phyloP scores from a whole-genome alignment of 495 filamentous ascomycete species.

The Trichoderma parareesei region DNA sequence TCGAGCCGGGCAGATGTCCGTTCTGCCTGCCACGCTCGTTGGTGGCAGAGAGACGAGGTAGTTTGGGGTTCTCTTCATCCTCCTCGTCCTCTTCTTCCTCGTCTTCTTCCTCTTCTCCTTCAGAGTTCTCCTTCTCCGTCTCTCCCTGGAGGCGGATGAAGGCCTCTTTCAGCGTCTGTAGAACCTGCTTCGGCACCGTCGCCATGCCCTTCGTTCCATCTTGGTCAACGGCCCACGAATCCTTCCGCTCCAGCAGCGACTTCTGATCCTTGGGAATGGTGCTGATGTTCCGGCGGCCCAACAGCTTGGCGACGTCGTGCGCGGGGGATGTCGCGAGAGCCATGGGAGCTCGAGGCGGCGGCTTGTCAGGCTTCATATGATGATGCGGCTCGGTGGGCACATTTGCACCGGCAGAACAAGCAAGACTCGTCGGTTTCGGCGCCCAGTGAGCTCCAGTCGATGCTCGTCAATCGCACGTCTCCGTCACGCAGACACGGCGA shows the following conservation, averaged over 20 bases:
- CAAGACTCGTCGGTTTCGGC: neutral
- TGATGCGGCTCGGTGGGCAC: neutral
- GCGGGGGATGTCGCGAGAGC: neutral
- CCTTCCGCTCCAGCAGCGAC: conserved; percentile 42
- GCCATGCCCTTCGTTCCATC: conserved; percentile 16
- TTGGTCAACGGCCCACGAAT: conserved; percentile 30
- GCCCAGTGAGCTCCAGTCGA: neutral
- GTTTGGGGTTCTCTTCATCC: neutral
- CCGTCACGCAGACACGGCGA: neutral
- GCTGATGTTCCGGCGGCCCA: conserved; percentile 29
- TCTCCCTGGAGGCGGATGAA: conserved; percentile 13
- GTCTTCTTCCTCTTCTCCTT: neutral
- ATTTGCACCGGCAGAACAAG: neutral
- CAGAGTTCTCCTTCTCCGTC: neutral
- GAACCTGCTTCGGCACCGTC: conserved; percentile 32
- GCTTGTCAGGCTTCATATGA: neutral
- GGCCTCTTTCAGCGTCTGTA: conserved; percentile 26
- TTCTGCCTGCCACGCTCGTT: neutral
- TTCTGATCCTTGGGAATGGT: conserved; percentile 54
- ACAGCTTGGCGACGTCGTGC: neutral
- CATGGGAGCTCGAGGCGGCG: neutral
- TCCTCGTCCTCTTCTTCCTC: neutral
- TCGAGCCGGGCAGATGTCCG: neutral
- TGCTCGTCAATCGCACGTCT: neutral
- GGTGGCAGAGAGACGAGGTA: neutral